Base-by-base conservation (phyloP, 1,139 yeast genomes). In the Wickerhamomyces sp. region DNA sequence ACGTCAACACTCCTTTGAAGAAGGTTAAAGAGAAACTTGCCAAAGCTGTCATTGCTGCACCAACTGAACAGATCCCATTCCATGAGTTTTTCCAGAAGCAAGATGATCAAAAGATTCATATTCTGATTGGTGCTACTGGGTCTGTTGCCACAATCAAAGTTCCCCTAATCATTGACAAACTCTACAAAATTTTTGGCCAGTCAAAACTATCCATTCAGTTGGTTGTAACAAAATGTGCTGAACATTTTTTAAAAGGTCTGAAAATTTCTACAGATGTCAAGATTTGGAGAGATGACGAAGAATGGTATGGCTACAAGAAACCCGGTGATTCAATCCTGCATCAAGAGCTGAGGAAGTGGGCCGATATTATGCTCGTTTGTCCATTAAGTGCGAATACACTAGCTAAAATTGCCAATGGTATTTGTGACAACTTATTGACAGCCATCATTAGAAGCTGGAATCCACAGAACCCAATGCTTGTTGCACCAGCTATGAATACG, bases 401-500 rank as follows among this genome's bases (percentile, higher is more conserved):
- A 49, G 95, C 97, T 29, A 93, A 93, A 61, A 81, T 93, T 43
- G 80, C 96, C 7, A 83, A 88, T 59, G 99, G 99, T 1, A 75
- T 93, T 37, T 85, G 96, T 48, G 98, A 93, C 65, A 93, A 93
- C 62, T 73, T 93, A 48, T 67, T 85, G 45, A 84, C 98, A 0
- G 83, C 91, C 15, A 87, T 90, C 35, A 75, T 91, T 9, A 74
- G 98, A 49, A 85, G 93, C 6, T 93, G 99, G 99, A 90, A 90
- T 56, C 95, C 96, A 1, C 79, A 79, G 47, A 80, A 82, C 48
- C 96, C 97, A 2, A 81, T 93, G 32, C 66, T 91, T 44, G 79
- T 89, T 38, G 99, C 98, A 0, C 99, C 99, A 4, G 97, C 98
- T 1, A 91, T 93, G 98, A 91, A 93, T 60, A 90, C 98, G 1